phyloP scores from a whole-genome alignment of 129 eudicot species.

The Tagetes patula region DNA sequence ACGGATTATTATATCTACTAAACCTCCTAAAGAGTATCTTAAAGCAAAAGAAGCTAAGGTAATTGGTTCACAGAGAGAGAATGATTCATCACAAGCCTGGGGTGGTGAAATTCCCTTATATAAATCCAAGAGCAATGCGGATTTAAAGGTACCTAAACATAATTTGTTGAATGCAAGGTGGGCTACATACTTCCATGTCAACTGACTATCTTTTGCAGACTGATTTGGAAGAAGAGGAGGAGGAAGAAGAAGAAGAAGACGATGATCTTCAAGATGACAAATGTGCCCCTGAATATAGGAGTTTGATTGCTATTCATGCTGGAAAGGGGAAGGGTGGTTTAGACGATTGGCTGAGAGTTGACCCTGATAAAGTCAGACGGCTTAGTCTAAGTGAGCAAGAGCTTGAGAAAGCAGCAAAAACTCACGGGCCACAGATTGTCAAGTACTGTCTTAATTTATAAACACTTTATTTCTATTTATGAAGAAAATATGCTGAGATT shows the following conservation, averaged over 20 bases:
- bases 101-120: slow-evolving; percentile 63
- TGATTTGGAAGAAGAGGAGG: slow-evolving; percentile 46
- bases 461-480: neutral
- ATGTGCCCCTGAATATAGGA: slow-evolving; percentile 71
- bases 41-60: slow-evolving; percentile 49
- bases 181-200: neutral
- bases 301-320: slow-evolving; percentile 86
- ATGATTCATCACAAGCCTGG: slow-evolving; percentile 62
- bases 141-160: slow-evolving; percentile 43
- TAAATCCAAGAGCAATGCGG: slow-evolving; percentile 33
- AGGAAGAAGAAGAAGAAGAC: slow-evolving; percentile 58
- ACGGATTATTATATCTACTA: slow-evolving; percentile 76
- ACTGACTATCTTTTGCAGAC: slow-evolving; percentile 39
- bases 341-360: slow-evolving; percentile 72
- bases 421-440: slow-evolving; percentile 70
- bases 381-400: slow-evolving; percentile 90
- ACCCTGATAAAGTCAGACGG: slow-evolving; percentile 89
- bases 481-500: slow-evolving; percentile 10
- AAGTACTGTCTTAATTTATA: slow-evolving; percentile 40
- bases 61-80: slow-evolving; percentile 40
- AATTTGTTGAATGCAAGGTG: neutral
- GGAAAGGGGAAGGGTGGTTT: slow-evolving; percentile 97
- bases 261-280: slow-evolving; percentile 47
- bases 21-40: slow-evolving; percentile 87
- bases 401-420: slow-evolving; percentile 75